phyloP scores from a whole-genome alignment of 257 asterid genomes.

The Solanum pennellii region DNA sequence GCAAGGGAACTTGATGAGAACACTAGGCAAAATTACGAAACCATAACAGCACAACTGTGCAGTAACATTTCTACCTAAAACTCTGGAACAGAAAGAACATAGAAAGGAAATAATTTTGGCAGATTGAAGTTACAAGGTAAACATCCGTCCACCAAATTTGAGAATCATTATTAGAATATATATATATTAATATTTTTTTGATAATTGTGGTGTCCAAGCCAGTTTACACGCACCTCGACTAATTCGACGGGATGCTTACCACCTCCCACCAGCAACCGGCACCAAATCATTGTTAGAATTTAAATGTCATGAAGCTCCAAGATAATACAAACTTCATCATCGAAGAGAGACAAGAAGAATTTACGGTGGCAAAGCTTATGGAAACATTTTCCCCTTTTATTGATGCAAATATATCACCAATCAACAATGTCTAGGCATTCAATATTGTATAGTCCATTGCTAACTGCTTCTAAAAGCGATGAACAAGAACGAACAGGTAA shows the following conservation, averaged over 20 bases:
- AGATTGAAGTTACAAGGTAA: not conserved
- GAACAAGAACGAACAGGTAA: not conserved
- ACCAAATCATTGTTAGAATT: not conserved
- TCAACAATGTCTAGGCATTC: not conserved
- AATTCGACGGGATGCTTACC: not conserved
- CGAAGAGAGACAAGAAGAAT: not conserved
- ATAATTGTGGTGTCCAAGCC: not conserved
- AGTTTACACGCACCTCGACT: not conserved
- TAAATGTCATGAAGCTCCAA: not conserved
- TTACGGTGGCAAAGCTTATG: not conserved
- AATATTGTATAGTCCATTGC: not conserved
- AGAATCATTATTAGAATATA: not conserved
- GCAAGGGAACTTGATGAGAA: not conserved
- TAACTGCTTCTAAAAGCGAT: not conserved
- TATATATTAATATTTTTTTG: not conserved
- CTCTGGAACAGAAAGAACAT: not conserved
- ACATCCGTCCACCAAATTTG: not conserved
- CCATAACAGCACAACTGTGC: not conserved
- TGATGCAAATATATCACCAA: not conserved
- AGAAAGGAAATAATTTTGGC: not conserved
- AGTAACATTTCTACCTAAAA: not conserved
- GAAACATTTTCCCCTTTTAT: not conserved
- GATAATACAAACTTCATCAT: not conserved
- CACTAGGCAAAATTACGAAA: not conserved
- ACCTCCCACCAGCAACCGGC: not conserved